Base-by-base conservation (phyloP, 2,329 filamentous ascomycete genomes). In the Fusarium napiforme region DNA sequence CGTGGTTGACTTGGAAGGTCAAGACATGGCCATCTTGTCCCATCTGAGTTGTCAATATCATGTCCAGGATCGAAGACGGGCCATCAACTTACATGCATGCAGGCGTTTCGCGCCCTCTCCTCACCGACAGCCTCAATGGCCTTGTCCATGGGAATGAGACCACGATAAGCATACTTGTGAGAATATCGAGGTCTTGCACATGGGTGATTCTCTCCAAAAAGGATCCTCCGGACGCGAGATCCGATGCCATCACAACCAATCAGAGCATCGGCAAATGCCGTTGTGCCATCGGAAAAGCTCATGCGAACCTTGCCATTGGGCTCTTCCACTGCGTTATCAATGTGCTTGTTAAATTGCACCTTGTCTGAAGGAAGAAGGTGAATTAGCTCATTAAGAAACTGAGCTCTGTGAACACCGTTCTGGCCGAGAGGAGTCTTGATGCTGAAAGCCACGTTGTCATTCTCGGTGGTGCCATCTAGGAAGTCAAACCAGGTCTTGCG, bases 191-290 rank as follows among this genome's bases (percentile, higher is more conserved):
- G 82, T 73, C 2, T 86, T 76, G 59, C 83, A 55, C 32, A 84
- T 75, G 60, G 83, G 79, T 79, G 65, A 21, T 80, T 75, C 2
- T 81, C 75, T 0, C 86, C 87, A 1, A 90, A 79, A 14, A 91
- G 79, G 11, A 87, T 76, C 36, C 85, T 77, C 4, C 89, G 80
- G 2, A 87, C 84, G 21, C 82, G 81, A 14, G 87, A 89, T 77
- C 91, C 91, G 75, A 92, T 91, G 0, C 91, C 91, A 77, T 93
- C 91, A 71, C 89, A 91, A 0, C 89, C 90, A 50, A 93, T 81
- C 0, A 91, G 60, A 1, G 79, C 82, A 32, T 84, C 82, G 8
- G 84, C 82, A 12, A 77, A 71, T 5, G 81, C 82, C 2, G 78
- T 80, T 1, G 82, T 81, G 1, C 84, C 84, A 43, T 86, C 85